A percentile compares a stretch with the other conserved stretches of the same genome.
These are phyloP conservation scores for Saccharomycopsis selenospora DNA, from an alignment of 805 yeast species.

Conservation along the genomic window DNA sequence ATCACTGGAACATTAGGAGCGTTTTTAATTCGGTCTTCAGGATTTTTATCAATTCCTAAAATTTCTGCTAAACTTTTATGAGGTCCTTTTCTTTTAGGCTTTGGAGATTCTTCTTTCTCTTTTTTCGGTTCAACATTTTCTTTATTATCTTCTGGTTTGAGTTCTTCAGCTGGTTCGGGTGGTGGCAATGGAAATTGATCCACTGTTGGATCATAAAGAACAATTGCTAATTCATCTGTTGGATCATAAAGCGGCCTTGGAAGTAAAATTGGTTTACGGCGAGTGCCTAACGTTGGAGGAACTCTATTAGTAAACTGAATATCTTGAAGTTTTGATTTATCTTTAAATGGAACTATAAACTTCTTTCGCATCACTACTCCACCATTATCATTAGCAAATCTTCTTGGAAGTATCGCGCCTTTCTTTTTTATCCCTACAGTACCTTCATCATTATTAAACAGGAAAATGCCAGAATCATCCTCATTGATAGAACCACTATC, in stretches of 20 bases:
- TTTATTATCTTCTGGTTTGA: slow-evolving; percentile 27
- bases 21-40: slow-evolving; percentile 41
- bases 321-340: slow-evolving; percentile 24
- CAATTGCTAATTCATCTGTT: slow-evolving; percentile 85
- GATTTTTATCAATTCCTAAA: slow-evolving; percentile 56
- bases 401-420: slow-evolving; percentile 57
- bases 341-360: slow-evolving; percentile 58
- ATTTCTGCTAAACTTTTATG: slow-evolving; percentile 74
- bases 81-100: slow-evolving; percentile 32
- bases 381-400: slow-evolving; percentile 34
- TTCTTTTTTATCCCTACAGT: slow-evolving; percentile 30
- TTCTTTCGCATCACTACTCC: slow-evolving; percentile 39
- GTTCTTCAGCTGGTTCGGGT: slow-evolving; percentile 9
- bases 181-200: slow-evolving; percentile 36
- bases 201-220: slow-evolving; percentile 89
- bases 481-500: slow-evolving; percentile 35
- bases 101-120: slow-evolving; percentile 12
- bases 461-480: slow-evolving; percentile 32
- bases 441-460: slow-evolving; percentile 28
- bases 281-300: slow-evolving; percentile 83
- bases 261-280: slow-evolving; percentile 58
- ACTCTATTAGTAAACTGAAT: slow-evolving; percentile 32
- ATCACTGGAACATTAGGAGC: slow-evolving; percentile 92
- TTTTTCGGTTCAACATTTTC: slow-evolving; percentile 26
- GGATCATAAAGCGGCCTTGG: slow-evolving; percentile 97